Conservation (phyloP, 257 asterid species). For the Capsicum baccatum region DNA sequence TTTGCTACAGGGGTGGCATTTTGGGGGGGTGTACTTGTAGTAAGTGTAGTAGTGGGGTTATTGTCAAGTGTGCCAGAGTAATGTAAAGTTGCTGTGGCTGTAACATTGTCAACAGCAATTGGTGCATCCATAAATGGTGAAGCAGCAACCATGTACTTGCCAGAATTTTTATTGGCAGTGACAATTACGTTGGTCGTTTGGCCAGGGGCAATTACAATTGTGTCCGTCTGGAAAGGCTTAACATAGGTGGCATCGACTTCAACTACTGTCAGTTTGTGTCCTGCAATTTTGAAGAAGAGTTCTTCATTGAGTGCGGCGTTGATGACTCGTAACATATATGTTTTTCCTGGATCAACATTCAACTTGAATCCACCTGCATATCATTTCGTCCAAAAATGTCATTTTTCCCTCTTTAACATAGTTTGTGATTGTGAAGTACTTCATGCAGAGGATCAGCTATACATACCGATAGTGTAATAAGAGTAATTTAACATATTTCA, state of each 20-base stretch:
- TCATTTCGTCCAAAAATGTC: background rate
- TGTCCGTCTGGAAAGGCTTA: constrained; percentile 82
- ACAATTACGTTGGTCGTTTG: constrained; percentile 85
- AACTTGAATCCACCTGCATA: constrained; percentile 65
- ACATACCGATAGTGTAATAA: background rate
- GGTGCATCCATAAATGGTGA: constrained; percentile 81
- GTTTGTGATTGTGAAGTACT: background rate
- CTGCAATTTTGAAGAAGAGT: constrained; percentile 88
- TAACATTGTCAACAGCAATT: constrained; percentile 70
- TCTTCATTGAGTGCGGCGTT: constrained; percentile 98
- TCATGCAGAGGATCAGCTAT: background rate
- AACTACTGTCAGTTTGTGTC: constrained; percentile 80
- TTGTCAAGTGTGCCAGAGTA: constrained; percentile 64
- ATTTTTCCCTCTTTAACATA: background rate
- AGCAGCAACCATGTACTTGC: constrained; percentile 78
- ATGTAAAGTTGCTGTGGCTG: constrained; percentile 86
- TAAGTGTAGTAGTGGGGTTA: constrained; percentile 47
- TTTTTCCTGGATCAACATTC: constrained; percentile 69
- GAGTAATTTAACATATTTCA: background rate
- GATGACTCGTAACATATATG: constrained; percentile 78
- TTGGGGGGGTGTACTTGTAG: constrained; percentile 52
- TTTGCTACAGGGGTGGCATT: constrained; percentile 82
- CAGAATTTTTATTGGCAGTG: constrained; percentile 57
- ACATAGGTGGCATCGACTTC: constrained; percentile 94
- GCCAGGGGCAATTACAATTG: constrained; percentile 78